Evolutionary conservation across 2,329 filamentous ascomycete genomes (phyloP).

Genomic region (Phialophora verrucosa): DNA sequence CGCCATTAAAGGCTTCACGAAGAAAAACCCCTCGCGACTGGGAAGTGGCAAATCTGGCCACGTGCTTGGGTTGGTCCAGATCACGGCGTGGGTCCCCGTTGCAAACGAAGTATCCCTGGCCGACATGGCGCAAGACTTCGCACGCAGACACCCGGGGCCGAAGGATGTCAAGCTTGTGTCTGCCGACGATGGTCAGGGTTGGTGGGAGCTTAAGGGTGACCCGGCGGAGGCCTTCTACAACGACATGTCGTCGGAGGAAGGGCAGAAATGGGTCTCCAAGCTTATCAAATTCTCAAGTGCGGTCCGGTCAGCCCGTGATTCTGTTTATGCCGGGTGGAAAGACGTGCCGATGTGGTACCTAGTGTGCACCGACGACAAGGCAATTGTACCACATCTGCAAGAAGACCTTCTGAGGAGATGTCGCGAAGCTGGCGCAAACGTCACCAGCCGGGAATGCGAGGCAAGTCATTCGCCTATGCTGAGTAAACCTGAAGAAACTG

Average conservation of each 20-base stretch:
- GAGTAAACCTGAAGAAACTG: conserved; percentile 52
- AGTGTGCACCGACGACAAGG: conserved; percentile 50
- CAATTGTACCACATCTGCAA: conserved; percentile 50
- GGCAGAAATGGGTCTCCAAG: conserved; percentile 49
- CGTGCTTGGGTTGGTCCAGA: conserved; percentile 53
- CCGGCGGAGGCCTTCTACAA: conserved; percentile 57
- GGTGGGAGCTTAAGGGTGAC: conserved; percentile 47
- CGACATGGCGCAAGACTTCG: conserved; percentile 35
- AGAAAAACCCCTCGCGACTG: conserved; percentile 18
- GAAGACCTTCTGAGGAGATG: conserved; percentile 9
- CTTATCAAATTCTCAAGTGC: conserved; percentile 52
- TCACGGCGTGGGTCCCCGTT: conserved; percentile 51
- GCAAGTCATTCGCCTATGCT: conserved; percentile 58
- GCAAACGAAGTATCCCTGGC: conserved; percentile 49
- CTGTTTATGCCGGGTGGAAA: conserved; percentile 54
- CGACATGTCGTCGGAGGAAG: conserved; percentile 54
- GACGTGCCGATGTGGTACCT: conserved; percentile 58
- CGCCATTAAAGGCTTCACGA: conserved; percentile 26
- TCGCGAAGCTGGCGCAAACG: conserved; percentile 43
- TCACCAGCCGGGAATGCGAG: conserved; percentile 50
- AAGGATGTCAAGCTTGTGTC: conserved; percentile 46
- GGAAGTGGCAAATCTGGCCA: conserved; percentile 41
- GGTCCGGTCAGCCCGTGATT: conserved; percentile 52
- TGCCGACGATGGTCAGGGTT: conserved; percentile 46
- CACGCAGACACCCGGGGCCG: conserved; percentile 50